Evolutionary conservation across 352 stramenopile species (phyloP), one percentile per base, ranked within the genome.

Genomic region (Phytophthora fragariaefolia): DNA sequence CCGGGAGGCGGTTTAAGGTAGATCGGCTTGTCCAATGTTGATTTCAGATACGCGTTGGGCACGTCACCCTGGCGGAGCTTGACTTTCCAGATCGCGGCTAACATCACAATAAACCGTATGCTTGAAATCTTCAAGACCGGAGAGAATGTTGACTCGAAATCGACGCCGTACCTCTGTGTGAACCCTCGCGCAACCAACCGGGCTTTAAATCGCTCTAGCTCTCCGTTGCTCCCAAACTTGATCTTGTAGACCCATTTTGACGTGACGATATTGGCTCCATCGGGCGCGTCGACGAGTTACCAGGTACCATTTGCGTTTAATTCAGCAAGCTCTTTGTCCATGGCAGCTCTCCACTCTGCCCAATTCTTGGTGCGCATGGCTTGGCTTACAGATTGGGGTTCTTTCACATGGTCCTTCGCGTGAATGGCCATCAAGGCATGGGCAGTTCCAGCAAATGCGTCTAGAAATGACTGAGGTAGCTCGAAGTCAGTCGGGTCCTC

Each of bases 1-100:
- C 46, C 45, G 10, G 17, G 5, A n/a, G 61, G 61, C 24, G 58
- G 48, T 20, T 24, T 62, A 1, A 63, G 26, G 17, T 43, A 58
- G 48, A 69, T 69, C 3, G 61, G 46, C n/a, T 61, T 66, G 32
- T 63, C 61, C 8, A 69, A 10, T 0, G 4, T 34, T 2, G 51
- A 47, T 32, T 69, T 59, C 6, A 69, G 4, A 9, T 69, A 64
- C 3, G 62, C 62, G 13, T 59, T 64, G 0, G 53, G 62, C 5
- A 69, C 62, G 24, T 64, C 61, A 10, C 49, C 60, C 45, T 69
- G 60, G 20, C 60, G 30, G 1, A 52, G 23, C 18, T 61, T 68
- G 12, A 46, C 32, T 18, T 58, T 48, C 32, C 32, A 40, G 32
- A 40, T 40, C 32, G 32, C 32, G n/a, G 32, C 32, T 40, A 55